Base-by-base conservation (phyloP, 2,329 filamentous ascomycete species). In the Ophiosphaerella herpotricha region DNA sequence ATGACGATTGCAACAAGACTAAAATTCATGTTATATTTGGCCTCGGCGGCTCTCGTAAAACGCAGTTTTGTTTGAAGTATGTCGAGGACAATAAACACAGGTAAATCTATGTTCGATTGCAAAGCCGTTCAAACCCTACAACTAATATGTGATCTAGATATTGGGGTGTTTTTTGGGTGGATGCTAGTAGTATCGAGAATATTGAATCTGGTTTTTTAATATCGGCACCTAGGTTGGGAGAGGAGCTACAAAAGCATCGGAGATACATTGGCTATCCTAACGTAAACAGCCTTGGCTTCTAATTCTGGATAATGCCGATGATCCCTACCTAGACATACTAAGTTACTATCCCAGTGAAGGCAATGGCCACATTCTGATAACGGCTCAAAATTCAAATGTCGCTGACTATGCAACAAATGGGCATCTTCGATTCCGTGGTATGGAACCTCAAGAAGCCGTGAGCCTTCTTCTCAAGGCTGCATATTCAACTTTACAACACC, bases 1-100 rank as follows among this genome's bases (percentile, higher is more conserved):
- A 49, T 39, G 35, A 34, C 34, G 48, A 48, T 43, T 16, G 40
- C n/a, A 43, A 14, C 21, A 57, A 38, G 21, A 50, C 68, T 43
- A 67, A 63, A 41, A 50, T 67, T 7, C 66, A 72, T 46, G 71
- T 75, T 7, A 47, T 75, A 11, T 66, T 66, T 53, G 73, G 73
- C 12, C 50, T 75, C 21, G 70, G 70, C n/a, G 74, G 74, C 11
- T 71, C 70, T 38, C 74, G 74, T 9, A 77, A 76, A 55, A 76
- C 70, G 4, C 69, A 76, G 50, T 64, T 76, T 24, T 74, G 66
- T 46, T 60, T 54, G 7, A 75, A 74, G 49, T 75, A 67, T 62
- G 73, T 66, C 3, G 47, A 68, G 41, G 60, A 75, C 11, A 68
- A 74, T 45, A 61, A 63, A 29, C 54, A 71, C n/a, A 55, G 48